Percentiles rank a stretch among this genome's conserved stretches.
Evolutionary conservation across 2,329 filamentous ascomycete species (phyloP).

Genomic region (Bimuria novae-zelandiae): DNA sequence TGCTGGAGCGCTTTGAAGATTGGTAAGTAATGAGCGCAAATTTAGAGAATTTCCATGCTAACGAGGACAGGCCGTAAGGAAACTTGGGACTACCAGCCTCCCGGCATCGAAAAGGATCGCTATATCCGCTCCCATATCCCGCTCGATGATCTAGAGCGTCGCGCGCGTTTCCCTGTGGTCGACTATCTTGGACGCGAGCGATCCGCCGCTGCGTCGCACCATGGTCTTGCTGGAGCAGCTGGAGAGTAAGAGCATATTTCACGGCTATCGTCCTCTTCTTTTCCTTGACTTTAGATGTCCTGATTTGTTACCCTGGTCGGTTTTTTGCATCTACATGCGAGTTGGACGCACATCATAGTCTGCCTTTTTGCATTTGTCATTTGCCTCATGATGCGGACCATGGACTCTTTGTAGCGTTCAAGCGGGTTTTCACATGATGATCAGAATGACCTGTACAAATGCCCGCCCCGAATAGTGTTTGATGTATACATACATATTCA

Average conservation of each 20-base stretch:
- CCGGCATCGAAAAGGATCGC: conserved; percentile 70
- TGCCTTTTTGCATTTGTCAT: neutral
- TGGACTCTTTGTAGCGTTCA: conserved; percentile 3
- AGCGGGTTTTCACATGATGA: conserved; percentile 2
- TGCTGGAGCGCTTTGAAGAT: conserved; percentile 79
- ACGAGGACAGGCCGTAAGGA: conserved; percentile 49
- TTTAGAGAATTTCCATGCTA: conserved; percentile 6
- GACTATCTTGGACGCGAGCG: conserved; percentile 49
- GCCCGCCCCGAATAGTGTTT: neutral
- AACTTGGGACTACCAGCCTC: conserved; percentile 84
- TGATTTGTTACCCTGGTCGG: neutral
- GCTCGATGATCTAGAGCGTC: conserved; percentile 78
- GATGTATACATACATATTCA: too few relatives aligned
- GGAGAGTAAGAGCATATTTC: conserved; percentile 31
- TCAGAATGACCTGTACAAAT: neutral
- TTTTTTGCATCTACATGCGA: neutral
- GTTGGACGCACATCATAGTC: neutral
- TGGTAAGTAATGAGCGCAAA: conserved; percentile 53
- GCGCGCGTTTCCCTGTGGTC: conserved; percentile 70
- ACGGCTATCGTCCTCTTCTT: neutral
- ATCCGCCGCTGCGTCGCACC: conserved; percentile 39
- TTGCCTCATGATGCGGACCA: neutral
- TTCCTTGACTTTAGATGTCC: neutral
- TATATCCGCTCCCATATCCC: conserved; percentile 81
- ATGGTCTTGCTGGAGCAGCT: conserved; percentile 41